Evolutionary conservation across 441 rosid genomes (phyloP), one percentile per base, ranked within the genome.

Genomic region (Erodium texanum): DNA sequence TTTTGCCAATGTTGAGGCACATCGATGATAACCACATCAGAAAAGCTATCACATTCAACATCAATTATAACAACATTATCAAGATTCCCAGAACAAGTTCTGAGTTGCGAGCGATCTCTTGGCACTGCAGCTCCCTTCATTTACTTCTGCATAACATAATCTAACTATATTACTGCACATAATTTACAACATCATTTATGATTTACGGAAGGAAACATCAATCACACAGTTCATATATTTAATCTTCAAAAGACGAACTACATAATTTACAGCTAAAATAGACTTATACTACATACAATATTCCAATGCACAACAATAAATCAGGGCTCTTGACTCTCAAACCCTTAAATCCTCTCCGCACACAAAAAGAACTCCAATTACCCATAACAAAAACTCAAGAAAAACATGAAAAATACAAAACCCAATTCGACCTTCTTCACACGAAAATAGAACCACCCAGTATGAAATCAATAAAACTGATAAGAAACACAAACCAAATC

Each of bases 51-150:
- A 15, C 58, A 50, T 19, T 50, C 58, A 50, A 50, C 58, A 50
- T 50, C 58, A 50, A 50, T 50, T 50, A 50, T 9, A 50, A 50
- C 58, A 50, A 50, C 19, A 50, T 50, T 50, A 50, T 50, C 58
- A 1, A 50, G 19, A 50, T 50, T 50, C 58, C 58, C 58, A 50
- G 58, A 19, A 50, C 22, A 19, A n/a, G 22, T n/a, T 50, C 58
- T 50, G 18, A 50, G 58, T 50, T 50, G 19, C 22, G 58, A 50
- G 19, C 19, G 18, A 50, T 50, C 58, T 50, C 58, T 50, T 50
- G 58, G 58, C 9, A 50, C 58, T 50, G 22, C 58, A 50, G 58
- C 58, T 50, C 58, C 58, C 58, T n/a, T 50, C 58, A 50, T 50
- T n/a, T 50, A 48, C 58, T n/a, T 50, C n/a, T 5, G 58, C 9